Base-by-base conservation (phyloP, 192 early-diverging fungal genomes). In the Backusella tarrabulga region DNA sequence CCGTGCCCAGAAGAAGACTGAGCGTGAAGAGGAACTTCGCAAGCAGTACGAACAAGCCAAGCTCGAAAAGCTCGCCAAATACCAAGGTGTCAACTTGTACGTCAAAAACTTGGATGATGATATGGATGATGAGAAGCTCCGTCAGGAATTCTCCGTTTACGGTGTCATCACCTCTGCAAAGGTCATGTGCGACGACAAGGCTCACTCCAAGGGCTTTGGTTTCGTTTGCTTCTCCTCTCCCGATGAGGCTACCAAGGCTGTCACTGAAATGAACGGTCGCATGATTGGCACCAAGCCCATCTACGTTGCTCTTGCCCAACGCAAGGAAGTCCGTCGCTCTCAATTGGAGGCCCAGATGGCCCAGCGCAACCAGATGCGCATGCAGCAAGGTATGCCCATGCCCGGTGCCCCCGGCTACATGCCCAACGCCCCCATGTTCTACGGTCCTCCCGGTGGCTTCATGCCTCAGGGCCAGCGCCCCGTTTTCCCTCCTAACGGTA, bases 211-310 rank as follows among this genome's bases (percentile, higher is more conserved):
- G 83, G 97, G 97, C 52, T 99, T 99, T 75, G 98, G 98, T 35
- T 99, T 99, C 83, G 98, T 99, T 32, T 99, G 98, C 91, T 99
- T 97, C 91, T 95, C 95, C 34, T 91, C 94, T 36, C 96, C 98
- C 66, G 97, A 98, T 83, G 98, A 99, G 88, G 97, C 98, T 60
- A 97, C 92, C 87, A 97, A 97, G 92, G 98, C 98, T 72, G 96
- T 97, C 68, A 93, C 95, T 70, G 98, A 98, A 87, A 96, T 96
- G 95, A 96, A 96, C 88, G 92, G 93, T 78, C 89, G 92, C 72
- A 91, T 95, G 84, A 83, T 94, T 68, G 89, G 88, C 70, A 79
- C 77, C 84, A 97, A 97, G 90, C 93, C 96, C 66, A 89, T 97
- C 69, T 97, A 96, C 80, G 96, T 97, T 63, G 95, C 93, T 42